Base-by-base conservation (phyloP, 164 flowering plant genomes). In the Vitis labrusca region DNA sequence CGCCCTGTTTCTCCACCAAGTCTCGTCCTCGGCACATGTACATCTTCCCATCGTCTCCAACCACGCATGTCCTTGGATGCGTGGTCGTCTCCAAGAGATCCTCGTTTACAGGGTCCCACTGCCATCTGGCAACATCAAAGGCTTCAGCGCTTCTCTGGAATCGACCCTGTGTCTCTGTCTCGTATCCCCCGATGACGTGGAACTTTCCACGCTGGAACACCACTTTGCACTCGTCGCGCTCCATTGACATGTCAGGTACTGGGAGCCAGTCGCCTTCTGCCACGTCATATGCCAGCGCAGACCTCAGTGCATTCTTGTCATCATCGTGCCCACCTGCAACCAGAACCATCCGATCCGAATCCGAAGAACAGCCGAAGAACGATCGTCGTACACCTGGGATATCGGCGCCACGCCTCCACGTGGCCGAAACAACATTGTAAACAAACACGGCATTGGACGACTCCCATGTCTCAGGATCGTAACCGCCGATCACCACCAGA, bases 281-380 rank as follows among this genome's bases (percentile, higher is more conserved):
- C 64, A 61, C 47, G 64, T 29, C 37, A 15, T 61, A 61, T 13
- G 64, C 47, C 64, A 23, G 3, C 30, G 64, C 64, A 1, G 64
- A 61, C 47, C 47, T 61, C 64, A 61, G 64, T 32, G 64, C 64
- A 10, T 61, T 61, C 64, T 61, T 61, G 13, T 27, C 13, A 13
- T 29, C 48, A 10, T 61, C 64, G 64, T 61, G 64, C 0, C 64
- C 64, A 15, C 64, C 64, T 6, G 64, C 64, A 0, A 61, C 64
- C n/a, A n/a, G 9, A 16, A 13, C 61, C 61, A 17, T 59, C 11
- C 29, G 19, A 32, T 32, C 44, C 7, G 44, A 32, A 32, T 32
- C 44, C 6, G 44, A 32, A 32, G 44, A 4, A 32, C 44, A 32
- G 44, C 44, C 44, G 0, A 32, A 32, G 7, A 32, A 32, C 44